phyloP scores from a whole-genome alignment of 2,329 filamentous ascomycete genomes.

The Botrytis cinerea region DNA sequence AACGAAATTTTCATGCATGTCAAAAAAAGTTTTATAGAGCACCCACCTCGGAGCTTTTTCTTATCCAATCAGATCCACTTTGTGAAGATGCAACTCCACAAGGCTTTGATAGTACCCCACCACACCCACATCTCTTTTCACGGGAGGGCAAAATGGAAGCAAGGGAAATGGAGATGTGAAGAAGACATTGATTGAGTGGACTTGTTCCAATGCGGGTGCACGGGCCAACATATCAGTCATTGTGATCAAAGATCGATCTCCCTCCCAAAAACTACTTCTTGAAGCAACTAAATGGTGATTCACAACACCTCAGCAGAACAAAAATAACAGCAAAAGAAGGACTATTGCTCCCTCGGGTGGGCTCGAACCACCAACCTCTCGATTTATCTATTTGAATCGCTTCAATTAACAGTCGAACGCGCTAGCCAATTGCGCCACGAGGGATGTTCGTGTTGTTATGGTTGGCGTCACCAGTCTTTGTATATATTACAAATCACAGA shows the following conservation, averaged over 20 bases:
- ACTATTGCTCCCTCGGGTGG: background rate
- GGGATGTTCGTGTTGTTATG: background rate
- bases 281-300: background rate
- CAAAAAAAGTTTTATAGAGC: background rate
- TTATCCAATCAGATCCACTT: conserved; percentile 13
- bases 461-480: too few species aligned
- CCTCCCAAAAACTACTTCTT: background rate
- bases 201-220: background rate
- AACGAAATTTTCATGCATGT: conserved; percentile 1
- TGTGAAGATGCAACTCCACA: background rate
- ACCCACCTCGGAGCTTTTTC: conserved; percentile 4
- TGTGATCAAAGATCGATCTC: background rate
- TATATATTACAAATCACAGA: too few species aligned
- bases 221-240: background rate
- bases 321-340: background rate
- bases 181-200: background rate
- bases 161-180: background rate
- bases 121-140: background rate
- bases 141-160: background rate
- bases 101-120: conserved; percentile 2
- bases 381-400: background rate
- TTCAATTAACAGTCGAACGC: conserved; percentile 22
- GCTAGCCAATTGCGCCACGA: conserved; percentile 26
- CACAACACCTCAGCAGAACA: background rate
- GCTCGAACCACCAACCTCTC: conserved; percentile 23